Base-by-base conservation (phyloP, 2,329 filamentous ascomycete genomes). In the Fusarium liriodendri region DNA sequence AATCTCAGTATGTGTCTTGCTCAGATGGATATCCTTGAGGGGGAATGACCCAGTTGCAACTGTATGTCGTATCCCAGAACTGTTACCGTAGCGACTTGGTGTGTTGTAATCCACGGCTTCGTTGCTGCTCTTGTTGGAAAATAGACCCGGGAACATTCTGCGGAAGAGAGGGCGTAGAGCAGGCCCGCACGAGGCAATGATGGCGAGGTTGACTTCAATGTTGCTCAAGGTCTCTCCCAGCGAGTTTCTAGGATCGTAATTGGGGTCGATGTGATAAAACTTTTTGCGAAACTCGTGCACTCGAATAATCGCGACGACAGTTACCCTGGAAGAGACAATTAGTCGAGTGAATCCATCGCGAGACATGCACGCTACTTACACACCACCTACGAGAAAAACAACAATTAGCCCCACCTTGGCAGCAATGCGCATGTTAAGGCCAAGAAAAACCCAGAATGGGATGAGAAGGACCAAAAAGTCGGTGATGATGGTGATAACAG, bases 371-470 rank as follows among this genome's bases (percentile, higher is more conserved):
- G 22, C 22, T 22, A 80, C 82, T 80, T 67, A 84, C 82, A 83
- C 63, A 14, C 71, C 75, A 37, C 85, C 84, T 7, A 85, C 67
- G 5, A 82, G 68, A 63, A 86, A 86, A 7, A 86, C 81, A 11
- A 79, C 70, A 45, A 86, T 79, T 6, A 86, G 71, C 1, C 82
- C 83, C 14, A 83, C 71, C 74, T 85, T 85, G 14, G 81, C 79
- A 35, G 77, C 80, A 22, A 71, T 71, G 5, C 79, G 79, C 75
- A 86, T 84, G 38, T 82, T 84, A 18, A 86, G 76, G 6, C 79
- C 80, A 10, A 82, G 60, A 62, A 86, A 86, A 32, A 85, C 83
- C 72, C 79, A 81, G 35, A 85, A 80, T 0, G 85, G 85, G 18
- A 87, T 73, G 1, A 78, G 67, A 9, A 85, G 76, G 11, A 83